A percentile compares a stretch with the other conserved stretches of the same genome.
Evolutionary conservation across 2,329 filamentous ascomycete species (phyloP).

Genomic region (Neophaeococcomyces aloes): DNA sequence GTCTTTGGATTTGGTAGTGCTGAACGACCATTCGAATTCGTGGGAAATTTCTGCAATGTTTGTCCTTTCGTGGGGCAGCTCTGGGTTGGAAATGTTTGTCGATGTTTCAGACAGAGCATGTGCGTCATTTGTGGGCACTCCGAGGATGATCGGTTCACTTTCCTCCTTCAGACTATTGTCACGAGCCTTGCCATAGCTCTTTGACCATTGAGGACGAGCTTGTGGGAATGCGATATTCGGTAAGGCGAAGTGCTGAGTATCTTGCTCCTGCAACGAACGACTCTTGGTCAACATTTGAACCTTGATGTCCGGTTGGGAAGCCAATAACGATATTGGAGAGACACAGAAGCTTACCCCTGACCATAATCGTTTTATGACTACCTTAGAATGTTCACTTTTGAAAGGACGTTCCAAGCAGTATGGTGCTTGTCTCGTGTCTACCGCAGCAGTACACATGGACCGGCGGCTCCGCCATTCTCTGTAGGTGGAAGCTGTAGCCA

Average conservation of each 20-base stretch:
- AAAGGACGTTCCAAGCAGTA: not conserved
- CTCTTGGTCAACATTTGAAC: too few species aligned
- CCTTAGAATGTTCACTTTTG: not conserved
- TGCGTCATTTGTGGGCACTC: conserved; percentile 1
- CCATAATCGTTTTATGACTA: not conserved
- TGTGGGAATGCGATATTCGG: not conserved
- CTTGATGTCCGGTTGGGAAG: too few species aligned
- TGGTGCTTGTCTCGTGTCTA: not conserved
- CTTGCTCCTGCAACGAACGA: too few species aligned
- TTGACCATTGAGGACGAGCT: not conserved
- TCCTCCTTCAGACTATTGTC: not conserved
- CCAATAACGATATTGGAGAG: too few species aligned
- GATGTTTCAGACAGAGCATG: not conserved
- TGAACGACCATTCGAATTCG: not conserved
- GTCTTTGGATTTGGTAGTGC: not conserved
- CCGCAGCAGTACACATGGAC: not conserved
- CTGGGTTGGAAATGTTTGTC: not conserved
- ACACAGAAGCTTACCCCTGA: too few species aligned
- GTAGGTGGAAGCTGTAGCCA: not conserved
- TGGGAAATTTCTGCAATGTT: not conserved
- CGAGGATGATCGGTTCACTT: not conserved
- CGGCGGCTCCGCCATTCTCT: not conserved
- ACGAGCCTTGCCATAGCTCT: not conserved
- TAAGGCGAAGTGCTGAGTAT: too few species aligned
- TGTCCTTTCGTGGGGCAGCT: not conserved